Conservation (phyloP, 805 yeast genomes). For the Wickerhamiella occidentalis region DNA sequence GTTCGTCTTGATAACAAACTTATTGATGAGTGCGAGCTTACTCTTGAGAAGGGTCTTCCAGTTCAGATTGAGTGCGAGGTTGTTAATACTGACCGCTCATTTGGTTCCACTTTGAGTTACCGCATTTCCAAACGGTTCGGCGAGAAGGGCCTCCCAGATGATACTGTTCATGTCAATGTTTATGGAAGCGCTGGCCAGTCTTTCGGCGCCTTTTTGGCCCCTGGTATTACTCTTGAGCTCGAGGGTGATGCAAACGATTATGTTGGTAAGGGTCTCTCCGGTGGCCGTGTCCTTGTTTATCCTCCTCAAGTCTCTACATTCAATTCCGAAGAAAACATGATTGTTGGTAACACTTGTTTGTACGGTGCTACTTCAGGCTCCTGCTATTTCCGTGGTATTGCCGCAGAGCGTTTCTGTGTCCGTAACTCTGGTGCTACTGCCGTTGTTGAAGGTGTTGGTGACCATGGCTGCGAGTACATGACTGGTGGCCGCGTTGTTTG, state of each 20-base stretch:
- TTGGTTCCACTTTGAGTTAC: conserved; percentile 90
- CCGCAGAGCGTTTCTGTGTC: conserved; percentile 96
- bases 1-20: conserved; percentile 90
- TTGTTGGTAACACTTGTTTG: conserved; percentile 93
- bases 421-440: conserved; percentile 98
- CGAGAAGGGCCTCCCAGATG: conserved; percentile 86
- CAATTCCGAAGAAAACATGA: conserved; percentile 91
- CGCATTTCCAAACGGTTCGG: conserved; percentile 89
- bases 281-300: conserved; percentile 84
- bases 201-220: conserved; percentile 93
- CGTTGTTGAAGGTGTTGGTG: conserved; percentile 95
- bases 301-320: conserved; percentile 78
- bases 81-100: conserved; percentile 89
- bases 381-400: conserved; percentile 91
- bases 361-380: conserved; percentile 96
- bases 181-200: conserved; percentile 97
- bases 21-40: conserved; percentile 88
- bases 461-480: conserved; percentile 98
- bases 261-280: conserved; percentile 94
- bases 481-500: conserved; percentile 97
- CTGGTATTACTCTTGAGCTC: conserved; percentile 87
- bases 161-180: conserved; percentile 85
- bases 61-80: conserved; percentile 88
- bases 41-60: conserved; percentile 93
- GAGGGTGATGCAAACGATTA: conserved; percentile 98